Percentiles rank a stretch among this genome's conserved stretches.
These are phyloP conservation scores for Vitis rotundifolia DNA, from an alignment of 164 flowering plant species.

Conservation along the genomic window DNA sequence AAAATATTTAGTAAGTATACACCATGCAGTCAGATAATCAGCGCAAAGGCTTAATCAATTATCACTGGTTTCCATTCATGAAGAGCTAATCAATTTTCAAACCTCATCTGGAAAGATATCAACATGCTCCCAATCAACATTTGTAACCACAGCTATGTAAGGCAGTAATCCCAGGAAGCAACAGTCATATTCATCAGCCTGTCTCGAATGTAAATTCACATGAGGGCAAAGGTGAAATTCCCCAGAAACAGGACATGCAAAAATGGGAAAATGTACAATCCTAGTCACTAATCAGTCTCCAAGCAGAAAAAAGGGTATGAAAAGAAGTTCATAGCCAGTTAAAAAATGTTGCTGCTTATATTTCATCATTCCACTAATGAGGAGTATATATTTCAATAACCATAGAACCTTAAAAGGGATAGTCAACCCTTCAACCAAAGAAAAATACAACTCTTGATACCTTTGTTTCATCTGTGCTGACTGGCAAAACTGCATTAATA, in stretches of 20 bases:
- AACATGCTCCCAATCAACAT: constrained; percentile 61
- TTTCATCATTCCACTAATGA: not conserved
- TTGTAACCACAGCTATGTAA: constrained; percentile 40
- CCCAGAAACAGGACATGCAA: not conserved
- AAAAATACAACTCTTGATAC: not conserved
- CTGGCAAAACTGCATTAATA: not conserved
- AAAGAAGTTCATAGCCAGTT: too few relatives aligned
- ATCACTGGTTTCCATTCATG: not conserved
- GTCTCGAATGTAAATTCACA: not conserved
- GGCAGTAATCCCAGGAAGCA: constrained; percentile 48
- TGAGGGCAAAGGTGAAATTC: constrained; percentile 1
- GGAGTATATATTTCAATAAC: not conserved
- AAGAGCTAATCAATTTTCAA: not conserved
- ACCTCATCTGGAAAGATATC: constrained; percentile 50
- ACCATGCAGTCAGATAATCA: too few relatives aligned
- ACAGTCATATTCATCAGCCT: constrained; percentile 60
- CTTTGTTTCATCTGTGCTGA: not conserved
- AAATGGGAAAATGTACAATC: too few relatives aligned
- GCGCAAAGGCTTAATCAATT: not conserved
- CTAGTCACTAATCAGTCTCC: not conserved
- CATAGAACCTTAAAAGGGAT: not conserved
- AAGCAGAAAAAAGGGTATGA: not conserved
- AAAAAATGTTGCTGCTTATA: too few relatives aligned
- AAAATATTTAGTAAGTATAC: not conserved
- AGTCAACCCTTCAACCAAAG: not conserved